phyloP scores from a whole-genome alignment of 768 basidiomycete species.

The Antrodiella citrinella region DNA sequence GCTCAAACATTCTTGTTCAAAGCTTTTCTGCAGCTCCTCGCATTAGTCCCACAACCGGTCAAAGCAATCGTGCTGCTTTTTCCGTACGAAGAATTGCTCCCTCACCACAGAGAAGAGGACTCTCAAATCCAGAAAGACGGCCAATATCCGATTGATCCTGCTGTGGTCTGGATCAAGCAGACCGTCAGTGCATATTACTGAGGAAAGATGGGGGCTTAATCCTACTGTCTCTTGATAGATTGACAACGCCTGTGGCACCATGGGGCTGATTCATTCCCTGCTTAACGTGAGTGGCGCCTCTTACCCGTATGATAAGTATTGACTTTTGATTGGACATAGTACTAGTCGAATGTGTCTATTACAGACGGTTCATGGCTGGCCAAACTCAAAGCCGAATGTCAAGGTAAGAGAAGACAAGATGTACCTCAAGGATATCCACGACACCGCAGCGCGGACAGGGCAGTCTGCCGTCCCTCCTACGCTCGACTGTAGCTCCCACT shows the following conservation, averaged over 20 bases:
- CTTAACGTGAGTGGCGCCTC: slow-evolving; percentile 51
- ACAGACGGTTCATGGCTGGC: slow-evolving; percentile 51
- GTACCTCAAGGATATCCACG: slow-evolving; percentile 54
- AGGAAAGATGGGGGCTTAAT: too few relatives aligned
- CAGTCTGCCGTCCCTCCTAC: slow-evolving; percentile 53
- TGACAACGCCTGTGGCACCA: slow-evolving; percentile 51
- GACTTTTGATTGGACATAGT: too few relatives aligned
- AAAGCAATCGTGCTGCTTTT: slow-evolving; percentile 85
- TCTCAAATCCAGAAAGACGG: slow-evolving; percentile 38
- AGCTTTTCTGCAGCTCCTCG: slow-evolving; percentile 26
- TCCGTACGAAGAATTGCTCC: slow-evolving; percentile 50
- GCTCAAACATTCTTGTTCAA: background rate
- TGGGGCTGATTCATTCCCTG: slow-evolving; percentile 76
- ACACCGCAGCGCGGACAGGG: slow-evolving; percentile 53
- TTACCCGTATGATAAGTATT: slow-evolving; percentile 15
- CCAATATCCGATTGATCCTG: slow-evolving; percentile 45
- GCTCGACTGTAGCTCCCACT: slow-evolving; percentile 63
- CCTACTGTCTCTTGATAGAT: slow-evolving; percentile 18
- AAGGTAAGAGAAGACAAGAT: slow-evolving; percentile 31
- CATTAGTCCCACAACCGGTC: slow-evolving; percentile 61
- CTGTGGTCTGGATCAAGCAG: slow-evolving; percentile 84
- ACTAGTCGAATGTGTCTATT: slow-evolving; percentile 50
- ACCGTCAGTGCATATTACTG: slow-evolving; percentile 48
- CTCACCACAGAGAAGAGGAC: slow-evolving; percentile 53
- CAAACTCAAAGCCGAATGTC: slow-evolving; percentile 57